These are phyloP conservation scores for Davidsoniella australis DNA, from an alignment of 2,329 filamentous ascomycete species.

Conservation along the genomic window DNA sequence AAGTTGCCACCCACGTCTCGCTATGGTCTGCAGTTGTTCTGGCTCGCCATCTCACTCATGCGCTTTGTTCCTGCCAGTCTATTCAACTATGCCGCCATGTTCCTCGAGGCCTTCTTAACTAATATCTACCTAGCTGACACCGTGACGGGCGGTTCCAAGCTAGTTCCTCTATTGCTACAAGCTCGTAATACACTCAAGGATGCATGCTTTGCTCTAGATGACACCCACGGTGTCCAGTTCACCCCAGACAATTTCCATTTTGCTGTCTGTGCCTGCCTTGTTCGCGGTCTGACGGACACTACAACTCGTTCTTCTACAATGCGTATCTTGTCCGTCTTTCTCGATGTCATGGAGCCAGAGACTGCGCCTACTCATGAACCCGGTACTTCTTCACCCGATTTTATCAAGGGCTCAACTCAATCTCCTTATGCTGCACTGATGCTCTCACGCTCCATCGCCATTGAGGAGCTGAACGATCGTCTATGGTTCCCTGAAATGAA, in stretches of 20 bases:
- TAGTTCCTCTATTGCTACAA: conserved; percentile 43
- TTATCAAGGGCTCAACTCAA: conserved; percentile 6
- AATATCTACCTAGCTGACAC: conserved; percentile 47
- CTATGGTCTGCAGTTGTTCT: conserved; percentile 53
- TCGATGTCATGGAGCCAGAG: conserved; percentile 23
- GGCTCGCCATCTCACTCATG: conserved; percentile 50
- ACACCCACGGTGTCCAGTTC: conserved; percentile 49
- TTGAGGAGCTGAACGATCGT: conserved; percentile 44
- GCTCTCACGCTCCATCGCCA: conserved; percentile 35
- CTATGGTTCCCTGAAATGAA: conserved; percentile 43
- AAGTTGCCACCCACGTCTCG: conserved; percentile 50
- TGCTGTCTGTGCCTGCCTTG: conserved; percentile 46
- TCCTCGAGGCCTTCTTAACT: conserved; percentile 45
- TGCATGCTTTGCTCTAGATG: conserved; percentile 42
- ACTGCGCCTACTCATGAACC: conserved; percentile 12
- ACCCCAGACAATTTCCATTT: conserved; percentile 48
- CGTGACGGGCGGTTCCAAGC: conserved; percentile 35
- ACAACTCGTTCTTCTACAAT: conserved; percentile 41
- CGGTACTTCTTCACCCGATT: conserved; percentile 18
- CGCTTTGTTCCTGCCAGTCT: conserved; percentile 43
- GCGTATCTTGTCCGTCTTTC: conserved; percentile 43
- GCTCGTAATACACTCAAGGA: conserved; percentile 44
- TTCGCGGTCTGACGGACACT: conserved; percentile 46
- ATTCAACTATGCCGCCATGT: conserved; percentile 48
- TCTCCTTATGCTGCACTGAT: conserved; percentile 46